Percentiles rank a stretch among this genome's conserved stretches.
Evolutionary conservation across 495 filamentous ascomycete genomes (phyloP).

Genomic region (Neurospora intermedia): DNA sequence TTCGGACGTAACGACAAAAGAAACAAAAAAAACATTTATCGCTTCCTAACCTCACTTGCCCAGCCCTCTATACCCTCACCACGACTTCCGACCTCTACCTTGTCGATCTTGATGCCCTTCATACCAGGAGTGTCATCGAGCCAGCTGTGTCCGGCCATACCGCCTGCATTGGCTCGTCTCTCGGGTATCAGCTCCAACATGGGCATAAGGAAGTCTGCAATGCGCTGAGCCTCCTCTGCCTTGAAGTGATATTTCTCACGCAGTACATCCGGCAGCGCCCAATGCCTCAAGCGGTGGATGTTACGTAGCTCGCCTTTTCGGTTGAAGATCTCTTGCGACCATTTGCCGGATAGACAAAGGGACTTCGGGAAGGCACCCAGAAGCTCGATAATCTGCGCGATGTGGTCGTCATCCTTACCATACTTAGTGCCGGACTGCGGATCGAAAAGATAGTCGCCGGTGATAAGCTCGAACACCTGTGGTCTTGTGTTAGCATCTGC

Average conservation of each 20-base stretch:
- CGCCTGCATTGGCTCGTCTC: slow-evolving; percentile 86
- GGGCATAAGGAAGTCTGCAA: slow-evolving; percentile 77
- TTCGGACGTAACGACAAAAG: neutral
- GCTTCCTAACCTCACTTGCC: slow-evolving; percentile 82
- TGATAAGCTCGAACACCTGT: slow-evolving; percentile 94
- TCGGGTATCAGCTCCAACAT: slow-evolving; percentile 88
- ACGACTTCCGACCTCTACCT: slow-evolving; percentile 62
- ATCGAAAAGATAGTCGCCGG: slow-evolving; percentile 97
- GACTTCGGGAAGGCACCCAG: slow-evolving; percentile 89
- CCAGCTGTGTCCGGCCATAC: slow-evolving; percentile 79
- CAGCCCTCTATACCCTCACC: slow-evolving; percentile 96
- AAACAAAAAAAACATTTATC: slow-evolving; percentile 32
- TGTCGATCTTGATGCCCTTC: slow-evolving; percentile 61
- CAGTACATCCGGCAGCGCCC: slow-evolving; percentile 89
- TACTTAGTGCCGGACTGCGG: slow-evolving; percentile 98
- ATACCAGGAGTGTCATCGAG: slow-evolving; percentile 78
- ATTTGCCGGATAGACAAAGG: slow-evolving; percentile 83
- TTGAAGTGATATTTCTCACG: slow-evolving; percentile 95
- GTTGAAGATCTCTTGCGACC: slow-evolving; percentile 98
- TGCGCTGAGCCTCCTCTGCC: slow-evolving; percentile 61
- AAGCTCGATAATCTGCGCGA: slow-evolving; percentile 97
- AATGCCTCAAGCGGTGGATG: slow-evolving; percentile 93
- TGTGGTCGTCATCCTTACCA: slow-evolving; percentile 99
- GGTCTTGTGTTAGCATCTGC: neutral
- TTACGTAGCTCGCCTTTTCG: slow-evolving; percentile 95